Percentiles rank a stretch among this genome's conserved stretches.
Conservation (phyloP, 1,284 basidiomycete genomes). For the Austroboletus novae-zelandiae region DNA sequence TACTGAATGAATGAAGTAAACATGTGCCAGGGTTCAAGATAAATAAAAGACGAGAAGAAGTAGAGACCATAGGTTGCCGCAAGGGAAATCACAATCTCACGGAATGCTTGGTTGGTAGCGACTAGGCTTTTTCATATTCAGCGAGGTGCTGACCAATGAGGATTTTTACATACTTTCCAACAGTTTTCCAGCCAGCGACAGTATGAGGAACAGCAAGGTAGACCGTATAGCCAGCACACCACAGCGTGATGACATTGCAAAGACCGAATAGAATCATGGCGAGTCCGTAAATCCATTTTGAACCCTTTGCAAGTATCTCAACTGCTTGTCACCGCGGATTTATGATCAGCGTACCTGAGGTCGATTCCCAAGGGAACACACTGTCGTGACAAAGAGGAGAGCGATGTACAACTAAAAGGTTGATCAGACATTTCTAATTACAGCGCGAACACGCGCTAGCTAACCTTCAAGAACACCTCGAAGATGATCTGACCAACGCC, state of each 20-base stretch:
- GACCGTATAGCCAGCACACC: slow-evolving; percentile 87
- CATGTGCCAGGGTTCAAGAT: slow-evolving; percentile 94
- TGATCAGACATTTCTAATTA: slow-evolving; percentile 9
- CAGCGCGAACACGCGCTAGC: not conserved
- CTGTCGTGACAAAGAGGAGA: slow-evolving; percentile 70
- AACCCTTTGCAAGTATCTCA: slow-evolving; percentile 47
- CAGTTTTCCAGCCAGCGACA: slow-evolving; percentile 67
- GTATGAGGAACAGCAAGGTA: slow-evolving; percentile 81
- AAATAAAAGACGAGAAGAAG: slow-evolving; percentile 81
- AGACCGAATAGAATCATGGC: slow-evolving; percentile 74
- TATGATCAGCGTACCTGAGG: slow-evolving; percentile 53
- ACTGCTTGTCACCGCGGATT: not conserved
- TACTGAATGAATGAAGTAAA: slow-evolving; percentile 86
- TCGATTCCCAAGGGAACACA: slow-evolving; percentile 84
- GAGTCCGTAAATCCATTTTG: slow-evolving; percentile 79
- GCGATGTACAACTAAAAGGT: slow-evolving; percentile 62
- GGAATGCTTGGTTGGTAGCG: slow-evolving; percentile 64
- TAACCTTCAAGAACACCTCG: slow-evolving; percentile 77
- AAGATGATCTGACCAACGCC: slow-evolving; percentile 78
- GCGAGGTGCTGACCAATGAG: not conserved
- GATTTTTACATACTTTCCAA: slow-evolving; percentile 51
- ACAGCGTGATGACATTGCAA: slow-evolving; percentile 76
- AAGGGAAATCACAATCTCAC: slow-evolving; percentile 77
- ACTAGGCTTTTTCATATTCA: slow-evolving; percentile 47
- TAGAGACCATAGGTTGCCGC: slow-evolving; percentile 89